These are phyloP conservation scores for Camelina neglecta DNA, from an alignment of 345 rosid genomes.

Conservation along the genomic window DNA sequence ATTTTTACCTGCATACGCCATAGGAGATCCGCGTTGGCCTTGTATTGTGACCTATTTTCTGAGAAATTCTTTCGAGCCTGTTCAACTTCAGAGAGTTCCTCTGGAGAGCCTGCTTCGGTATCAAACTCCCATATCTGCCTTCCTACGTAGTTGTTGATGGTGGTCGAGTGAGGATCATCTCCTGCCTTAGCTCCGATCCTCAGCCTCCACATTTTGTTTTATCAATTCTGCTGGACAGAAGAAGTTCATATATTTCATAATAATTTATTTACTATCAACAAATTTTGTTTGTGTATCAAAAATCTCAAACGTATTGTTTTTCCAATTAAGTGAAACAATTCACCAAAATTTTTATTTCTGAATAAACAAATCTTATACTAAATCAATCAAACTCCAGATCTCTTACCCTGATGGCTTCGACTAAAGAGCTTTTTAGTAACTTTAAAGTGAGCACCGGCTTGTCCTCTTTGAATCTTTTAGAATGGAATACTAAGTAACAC, in stretches of 20 bases:
- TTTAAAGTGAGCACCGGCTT: too few species aligned
- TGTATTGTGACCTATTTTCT: not conserved
- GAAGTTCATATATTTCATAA: not conserved
- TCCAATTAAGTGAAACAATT: too few species aligned
- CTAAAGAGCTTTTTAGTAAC: too few species aligned
- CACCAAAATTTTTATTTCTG: too few species aligned
- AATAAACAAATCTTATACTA: too few species aligned
- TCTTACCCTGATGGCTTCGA: too few species aligned
- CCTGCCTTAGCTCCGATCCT: conserved; percentile 41
- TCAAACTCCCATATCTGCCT: conserved; percentile 49
- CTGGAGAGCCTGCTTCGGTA: conserved; percentile 38
- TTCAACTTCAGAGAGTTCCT: conserved; percentile 41
- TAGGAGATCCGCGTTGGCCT: conserved; percentile 1
- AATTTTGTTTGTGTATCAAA: too few species aligned
- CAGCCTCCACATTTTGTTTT: conserved; percentile 48
- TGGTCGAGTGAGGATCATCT: conserved; percentile 37
- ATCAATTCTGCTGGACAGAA: not conserved
- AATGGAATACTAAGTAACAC: too few species aligned
- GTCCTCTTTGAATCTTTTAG: too few species aligned
- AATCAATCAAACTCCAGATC: too few species aligned
- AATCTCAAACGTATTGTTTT: too few species aligned
- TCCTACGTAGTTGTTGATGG: conserved; percentile 43
- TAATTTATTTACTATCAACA: too few species aligned
- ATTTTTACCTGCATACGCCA: conserved; percentile 38
- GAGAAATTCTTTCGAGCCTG: conserved; percentile 18